Base-by-base conservation (phyloP, 108 stramenopile species). In the Cylindrotheca fusiformis region DNA sequence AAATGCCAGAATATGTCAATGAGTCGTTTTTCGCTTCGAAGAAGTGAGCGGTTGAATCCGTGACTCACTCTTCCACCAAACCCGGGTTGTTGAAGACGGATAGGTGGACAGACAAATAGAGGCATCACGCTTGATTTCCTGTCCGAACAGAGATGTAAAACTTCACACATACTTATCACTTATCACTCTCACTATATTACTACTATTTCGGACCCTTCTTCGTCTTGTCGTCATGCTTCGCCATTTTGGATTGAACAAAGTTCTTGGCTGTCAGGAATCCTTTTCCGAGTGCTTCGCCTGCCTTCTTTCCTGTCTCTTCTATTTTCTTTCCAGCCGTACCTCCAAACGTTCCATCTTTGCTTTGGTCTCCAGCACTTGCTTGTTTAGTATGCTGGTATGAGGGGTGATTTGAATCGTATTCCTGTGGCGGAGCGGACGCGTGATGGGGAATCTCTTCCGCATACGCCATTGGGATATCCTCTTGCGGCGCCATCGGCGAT, bases 111-210 rank as follows among this genome's bases (percentile, higher is more conserved):
- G n/a, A n/a, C n/a, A n/a, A n/a, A n/a, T n/a, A n/a, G n/a, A n/a
- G n/a, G n/a, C n/a, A n/a, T n/a, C n/a, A n/a, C n/a, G n/a, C n/a
- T n/a, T n/a, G n/a, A n/a, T n/a, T n/a, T n/a, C n/a, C n/a, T n/a
- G n/a, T n/a, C n/a, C n/a, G n/a, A n/a, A n/a, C n/a, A n/a, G n/a
- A n/a, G n/a, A n/a, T n/a, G n/a, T n/a, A 27, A 55, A 55, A 14
- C 27, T 55, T 22, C 28, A 55, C 23, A 55, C 21, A 27, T 55
- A 30, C 12, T 51, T 22, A 23, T 22, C 26, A 23, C 23, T 4
- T 18, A 19, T 51, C 54, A 26, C 54, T 55, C 31, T 55, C 54
- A 30, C 54, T 3, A 55, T n/a, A n/a, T n/a, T n/a, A n/a, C n/a
- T n/a, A n/a, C n/a, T n/a, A n/a, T n/a, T n/a, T n/a, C n/a, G n/a